Percentiles rank a stretch among this genome's conserved stretches.
Conservation (phyloP, 306 rosid species). For the Dalbergia oliveri region DNA sequence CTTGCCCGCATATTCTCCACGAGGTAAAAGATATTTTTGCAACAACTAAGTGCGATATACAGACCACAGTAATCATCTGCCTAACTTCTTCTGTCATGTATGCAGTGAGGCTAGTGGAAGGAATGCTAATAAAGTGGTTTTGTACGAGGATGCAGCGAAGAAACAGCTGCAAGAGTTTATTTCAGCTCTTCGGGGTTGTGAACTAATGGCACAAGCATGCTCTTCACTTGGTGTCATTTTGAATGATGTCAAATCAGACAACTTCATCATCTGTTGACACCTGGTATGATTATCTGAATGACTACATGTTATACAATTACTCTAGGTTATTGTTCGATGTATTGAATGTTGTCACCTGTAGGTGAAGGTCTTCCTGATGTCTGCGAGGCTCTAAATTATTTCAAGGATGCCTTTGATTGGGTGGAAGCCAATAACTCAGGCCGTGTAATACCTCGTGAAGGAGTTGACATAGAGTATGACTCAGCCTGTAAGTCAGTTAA, state of each 20-base stretch:
- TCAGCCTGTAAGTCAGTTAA: slow-evolving; percentile 75
- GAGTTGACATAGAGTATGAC: slow-evolving; percentile 83
- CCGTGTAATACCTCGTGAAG: slow-evolving; percentile 89
- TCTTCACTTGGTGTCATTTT: slow-evolving; percentile 68
- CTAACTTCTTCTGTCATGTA: slow-evolving; percentile 41
- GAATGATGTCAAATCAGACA: slow-evolving; percentile 68
- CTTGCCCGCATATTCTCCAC: slow-evolving; percentile 81
- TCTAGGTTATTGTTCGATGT: slow-evolving; percentile 38
- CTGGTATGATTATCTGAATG: slow-evolving; percentile 59
- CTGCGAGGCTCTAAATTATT: slow-evolving; percentile 64
- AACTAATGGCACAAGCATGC: slow-evolving; percentile 80
- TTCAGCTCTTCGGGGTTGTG: slow-evolving; percentile 86
- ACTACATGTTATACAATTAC: neutral
- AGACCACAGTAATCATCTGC: slow-evolving; percentile 8
- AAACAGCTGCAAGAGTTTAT: slow-evolving; percentile 85
- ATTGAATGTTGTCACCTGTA: slow-evolving; percentile 48
- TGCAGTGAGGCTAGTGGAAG: slow-evolving; percentile 90
- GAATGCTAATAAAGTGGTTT: slow-evolving; percentile 83
- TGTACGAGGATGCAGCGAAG: slow-evolving; percentile 92
- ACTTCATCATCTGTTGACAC: slow-evolving; percentile 78
- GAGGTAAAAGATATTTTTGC: slow-evolving; percentile 60
- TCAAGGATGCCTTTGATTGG: slow-evolving; percentile 97
- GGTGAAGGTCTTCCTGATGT: slow-evolving; percentile 83
- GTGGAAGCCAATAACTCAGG: slow-evolving; percentile 91
- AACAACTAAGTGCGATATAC: slow-evolving; percentile 16